phyloP scores from a whole-genome alignment of 2,329 filamentous ascomycete genomes.

The Verticillium zaregamsianum region DNA sequence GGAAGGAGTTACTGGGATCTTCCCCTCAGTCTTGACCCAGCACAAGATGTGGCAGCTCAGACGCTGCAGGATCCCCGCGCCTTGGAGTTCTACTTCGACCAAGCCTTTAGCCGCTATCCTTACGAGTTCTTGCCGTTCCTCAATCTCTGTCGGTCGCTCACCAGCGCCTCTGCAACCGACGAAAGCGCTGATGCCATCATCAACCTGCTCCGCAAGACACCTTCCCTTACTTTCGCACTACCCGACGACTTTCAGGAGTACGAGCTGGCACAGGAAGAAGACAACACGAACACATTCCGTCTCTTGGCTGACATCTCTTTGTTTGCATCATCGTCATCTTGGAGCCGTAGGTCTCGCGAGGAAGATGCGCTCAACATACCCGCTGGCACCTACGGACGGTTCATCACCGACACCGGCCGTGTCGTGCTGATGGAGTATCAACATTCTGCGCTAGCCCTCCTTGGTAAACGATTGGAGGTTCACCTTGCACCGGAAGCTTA shows the following conservation, averaged over 20 bases:
- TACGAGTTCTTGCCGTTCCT: conserved; percentile 81
- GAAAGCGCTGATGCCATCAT: conserved; percentile 49
- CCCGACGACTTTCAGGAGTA: conserved; percentile 70
- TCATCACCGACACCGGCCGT: conserved; percentile 73
- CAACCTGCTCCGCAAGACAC: conserved; percentile 63
- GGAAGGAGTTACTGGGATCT: conserved; percentile 51
- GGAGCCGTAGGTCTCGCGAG: conserved; percentile 37
- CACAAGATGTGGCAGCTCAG: conserved; percentile 7
- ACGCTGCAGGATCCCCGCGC: conserved; percentile 27
- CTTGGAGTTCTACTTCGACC: conserved; percentile 56
- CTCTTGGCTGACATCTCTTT: conserved; percentile 62
- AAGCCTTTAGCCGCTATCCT: conserved; percentile 74
- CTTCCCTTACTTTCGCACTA: conserved; percentile 74
- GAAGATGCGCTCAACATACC: conserved; percentile 59
- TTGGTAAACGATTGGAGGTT: conserved; percentile 72
- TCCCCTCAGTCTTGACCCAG: conserved; percentile 15
- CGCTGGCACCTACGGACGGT: conserved; percentile 61
- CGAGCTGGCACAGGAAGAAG: conserved; percentile 76
- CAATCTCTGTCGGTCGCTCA: conserved; percentile 63
- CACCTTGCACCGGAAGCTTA: conserved; percentile 55
- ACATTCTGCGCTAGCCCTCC: conserved; percentile 75
- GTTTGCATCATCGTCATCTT: conserved; percentile 46
- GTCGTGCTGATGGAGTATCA: conserved; percentile 72
- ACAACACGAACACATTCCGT: conserved; percentile 75
- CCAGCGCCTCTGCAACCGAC: conserved; percentile 26